A percentile compares a stretch with the other conserved stretches of the same genome.
These are phyloP conservation scores for Trichoderma polysporum DNA, from an alignment of 2,329 filamentous ascomycete genomes.

Conservation along the genomic window DNA sequence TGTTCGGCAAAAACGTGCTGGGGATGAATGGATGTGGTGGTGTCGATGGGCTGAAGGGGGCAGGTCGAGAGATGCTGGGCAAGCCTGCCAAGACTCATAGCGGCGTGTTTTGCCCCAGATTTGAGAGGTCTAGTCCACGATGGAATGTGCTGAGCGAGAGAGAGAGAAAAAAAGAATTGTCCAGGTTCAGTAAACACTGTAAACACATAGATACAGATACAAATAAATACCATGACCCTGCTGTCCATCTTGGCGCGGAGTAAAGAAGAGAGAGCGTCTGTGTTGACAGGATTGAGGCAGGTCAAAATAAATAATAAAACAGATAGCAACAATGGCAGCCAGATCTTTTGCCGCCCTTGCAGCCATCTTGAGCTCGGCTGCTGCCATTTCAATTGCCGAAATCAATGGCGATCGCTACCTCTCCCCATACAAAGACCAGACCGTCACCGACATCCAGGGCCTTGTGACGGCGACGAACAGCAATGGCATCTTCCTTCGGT, in stretches of 20 bases:
- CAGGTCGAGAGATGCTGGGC: background rate
- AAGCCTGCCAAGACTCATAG: background rate
- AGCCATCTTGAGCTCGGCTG: slow-evolving; percentile 31
- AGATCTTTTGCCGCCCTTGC: slow-evolving; percentile 27
- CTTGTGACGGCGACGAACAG: slow-evolving; percentile 63
- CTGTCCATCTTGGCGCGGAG: background rate
- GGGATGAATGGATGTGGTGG: background rate
- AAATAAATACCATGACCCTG: background rate
- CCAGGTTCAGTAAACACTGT: background rate
- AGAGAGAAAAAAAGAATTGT: no score
- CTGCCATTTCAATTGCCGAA: slow-evolving; percentile 53
- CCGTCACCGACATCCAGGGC: slow-evolving; percentile 59
- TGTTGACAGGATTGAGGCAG: background rate
- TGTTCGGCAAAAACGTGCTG: background rate
- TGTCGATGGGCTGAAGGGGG: background rate
- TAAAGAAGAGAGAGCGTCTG: background rate
- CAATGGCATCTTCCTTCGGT: slow-evolving; percentile 64
- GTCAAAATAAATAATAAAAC: background rate
- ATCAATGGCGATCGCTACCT: slow-evolving; percentile 67
- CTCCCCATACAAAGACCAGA: slow-evolving; percentile 58
- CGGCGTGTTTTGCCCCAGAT: background rate
- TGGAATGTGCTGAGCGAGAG: background rate
- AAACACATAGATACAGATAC: background rate
- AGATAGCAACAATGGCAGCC: background rate
- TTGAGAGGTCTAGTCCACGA: background rate